A percentile compares a stretch with the other conserved stretches of the same genome.
phyloP scores from a whole-genome alignment of 2,329 filamentous ascomycete genomes.

The Onygena corvina region DNA sequence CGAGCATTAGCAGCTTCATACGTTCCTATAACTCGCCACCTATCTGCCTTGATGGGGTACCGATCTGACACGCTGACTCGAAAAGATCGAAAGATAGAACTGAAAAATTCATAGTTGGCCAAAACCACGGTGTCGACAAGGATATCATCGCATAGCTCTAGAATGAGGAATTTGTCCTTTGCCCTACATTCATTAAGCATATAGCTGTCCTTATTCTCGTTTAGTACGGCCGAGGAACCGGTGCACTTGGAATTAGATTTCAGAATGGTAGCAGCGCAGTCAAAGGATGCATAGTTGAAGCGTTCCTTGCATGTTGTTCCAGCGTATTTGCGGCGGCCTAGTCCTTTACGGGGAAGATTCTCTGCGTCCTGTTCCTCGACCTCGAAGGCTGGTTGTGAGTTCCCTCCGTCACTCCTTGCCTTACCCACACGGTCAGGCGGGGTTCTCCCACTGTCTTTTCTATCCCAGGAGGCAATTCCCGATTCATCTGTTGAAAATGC shows the following conservation, averaged over 20 bases:
- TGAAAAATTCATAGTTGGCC: constrained; percentile 98
- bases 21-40: constrained; percentile 78
- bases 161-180: constrained; percentile 82
- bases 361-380: constrained; percentile 12
- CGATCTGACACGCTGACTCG: constrained; percentile 85
- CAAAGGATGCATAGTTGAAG: constrained; percentile 95
- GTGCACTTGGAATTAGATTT: constrained; percentile 82
- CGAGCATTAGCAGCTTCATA: constrained; percentile 88
- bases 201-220: constrained; percentile 97
- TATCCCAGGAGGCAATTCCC: constrained; percentile 22
- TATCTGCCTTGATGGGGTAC: constrained; percentile 82
- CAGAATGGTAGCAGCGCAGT: constrained; percentile 83
- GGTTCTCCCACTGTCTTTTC: constrained; percentile 17
- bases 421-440: constrained; percentile 18
- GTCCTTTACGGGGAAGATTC: constrained; percentile 29
- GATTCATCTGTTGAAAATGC: constrained; percentile 45
- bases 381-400: constrained; percentile 10
- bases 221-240: constrained; percentile 73
- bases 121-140: constrained; percentile 92
- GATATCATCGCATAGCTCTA: constrained; percentile 79
- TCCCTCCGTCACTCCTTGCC: background rate
- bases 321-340: constrained; percentile 72
- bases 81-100: constrained; percentile 87
- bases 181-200: constrained; percentile 87
- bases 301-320: constrained; percentile 96